Conservation (phyloP, 306 rosid species). For the Rosa chinensis region DNA sequence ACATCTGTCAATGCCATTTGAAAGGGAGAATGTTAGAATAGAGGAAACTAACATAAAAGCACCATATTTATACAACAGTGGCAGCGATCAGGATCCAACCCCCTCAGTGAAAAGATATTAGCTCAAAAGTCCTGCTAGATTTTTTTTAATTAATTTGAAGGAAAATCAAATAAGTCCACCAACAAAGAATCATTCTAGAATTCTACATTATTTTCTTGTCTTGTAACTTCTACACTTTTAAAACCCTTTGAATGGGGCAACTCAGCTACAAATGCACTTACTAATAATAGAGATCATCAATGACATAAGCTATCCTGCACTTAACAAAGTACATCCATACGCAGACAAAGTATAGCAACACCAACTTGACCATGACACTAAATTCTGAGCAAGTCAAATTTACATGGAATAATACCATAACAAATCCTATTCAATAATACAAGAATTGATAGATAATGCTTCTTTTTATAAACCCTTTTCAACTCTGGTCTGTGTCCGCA, state of each 20-base stretch:
- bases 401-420: background rate
- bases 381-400: background rate
- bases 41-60: background rate
- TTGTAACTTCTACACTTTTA: background rate
- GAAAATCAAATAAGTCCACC: background rate
- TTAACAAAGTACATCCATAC: background rate
- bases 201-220: background rate
- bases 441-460: background rate
- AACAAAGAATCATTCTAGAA: background rate
- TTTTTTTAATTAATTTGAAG: background rate
- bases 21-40: background rate
- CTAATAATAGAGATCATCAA: background rate
- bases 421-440: background rate
- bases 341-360: background rate
- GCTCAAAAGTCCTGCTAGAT: background rate
- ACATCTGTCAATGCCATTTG: slow-evolving; percentile 46
- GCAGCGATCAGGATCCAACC: background rate
- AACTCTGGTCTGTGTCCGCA: background rate
- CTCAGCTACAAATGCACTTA: background rate
- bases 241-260: background rate
- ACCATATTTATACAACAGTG: background rate
- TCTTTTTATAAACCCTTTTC: too few relatives aligned
- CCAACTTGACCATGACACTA: background rate
- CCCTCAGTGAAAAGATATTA: background rate
- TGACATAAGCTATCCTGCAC: background rate